Percentiles rank a stretch among this genome's conserved stretches.
These are phyloP conservation scores for Globisporangium echinulatum DNA, from an alignment of 352 stramenopile species.

Conservation along the genomic window DNA sequence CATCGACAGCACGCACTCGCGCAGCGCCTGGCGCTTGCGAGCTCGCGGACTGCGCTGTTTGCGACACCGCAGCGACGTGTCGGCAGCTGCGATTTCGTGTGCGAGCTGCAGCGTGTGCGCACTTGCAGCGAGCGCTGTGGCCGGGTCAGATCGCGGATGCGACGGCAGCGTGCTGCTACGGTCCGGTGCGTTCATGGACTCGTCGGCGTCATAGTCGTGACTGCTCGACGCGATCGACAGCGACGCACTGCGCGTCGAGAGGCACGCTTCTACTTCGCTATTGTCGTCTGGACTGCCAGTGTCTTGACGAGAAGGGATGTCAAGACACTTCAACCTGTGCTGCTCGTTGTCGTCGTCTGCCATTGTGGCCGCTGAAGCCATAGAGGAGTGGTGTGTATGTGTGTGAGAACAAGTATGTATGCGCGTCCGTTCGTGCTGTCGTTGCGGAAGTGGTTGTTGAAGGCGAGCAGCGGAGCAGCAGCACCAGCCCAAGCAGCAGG, in stretches of 20 bases:
- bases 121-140: not conserved
- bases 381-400: no score
- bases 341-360: no score
- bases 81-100: not conserved
- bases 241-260: not conserved
- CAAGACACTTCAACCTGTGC: no score
- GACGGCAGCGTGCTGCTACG: not conserved
- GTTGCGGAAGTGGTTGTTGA: no score
- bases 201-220: slow-evolving; percentile 3
- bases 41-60: slow-evolving; percentile 7
- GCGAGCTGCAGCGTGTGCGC: not conserved
- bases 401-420: no score
- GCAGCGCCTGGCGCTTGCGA: slow-evolving; percentile 6
- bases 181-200: not conserved
- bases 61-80: not conserved
- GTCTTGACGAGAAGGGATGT: no score
- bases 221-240: not conserved
- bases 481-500: no score
- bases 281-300: no score
- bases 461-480: no score
- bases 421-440: no score
- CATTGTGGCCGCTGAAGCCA: no score
- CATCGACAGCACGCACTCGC: slow-evolving; percentile 15
- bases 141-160: not conserved
- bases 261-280: not conserved